phyloP scores from a whole-genome alignment of 352 stramenopile species.

The Pythium volutum region DNA sequence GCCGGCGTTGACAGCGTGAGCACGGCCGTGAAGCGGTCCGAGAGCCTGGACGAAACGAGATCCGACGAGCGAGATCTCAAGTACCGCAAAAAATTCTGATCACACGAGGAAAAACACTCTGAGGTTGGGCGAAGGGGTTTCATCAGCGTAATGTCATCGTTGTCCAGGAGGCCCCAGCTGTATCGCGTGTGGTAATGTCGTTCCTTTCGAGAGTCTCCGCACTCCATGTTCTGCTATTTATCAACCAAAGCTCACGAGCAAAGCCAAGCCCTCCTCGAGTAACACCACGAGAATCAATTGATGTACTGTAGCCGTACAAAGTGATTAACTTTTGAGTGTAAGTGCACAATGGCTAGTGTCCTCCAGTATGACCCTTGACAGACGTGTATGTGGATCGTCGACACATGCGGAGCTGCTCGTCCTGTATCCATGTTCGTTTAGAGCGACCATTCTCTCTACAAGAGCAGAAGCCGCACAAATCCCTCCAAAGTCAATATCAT shows the following conservation, averaged over 20 bases:
- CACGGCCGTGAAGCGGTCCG: neutral
- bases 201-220: neutral
- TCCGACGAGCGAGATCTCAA: constrained; percentile 2
- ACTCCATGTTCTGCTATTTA: neutral
- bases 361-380: too few relatives aligned
- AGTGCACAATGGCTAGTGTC: too few relatives aligned
- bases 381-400: too few relatives aligned
- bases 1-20: neutral
- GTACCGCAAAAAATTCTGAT: constrained; percentile 10
- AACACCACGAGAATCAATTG: too few relatives aligned
- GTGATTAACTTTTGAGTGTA: too few relatives aligned
- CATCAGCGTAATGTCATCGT: too few relatives aligned
- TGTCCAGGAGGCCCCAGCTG: too few relatives aligned
- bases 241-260: neutral
- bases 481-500: neutral
- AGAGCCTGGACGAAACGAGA: neutral
- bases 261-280: too few relatives aligned
- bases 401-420: too few relatives aligned
- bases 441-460: neutral
- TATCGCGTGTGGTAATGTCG: too few relatives aligned
- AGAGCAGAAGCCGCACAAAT: neutral
- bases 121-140: neutral
- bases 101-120: neutral
- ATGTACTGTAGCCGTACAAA: too few relatives aligned
- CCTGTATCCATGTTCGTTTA: constrained; percentile 3